Evolutionary conservation across 257 asterid species (phyloP).

Genomic region (Nicotiana knightiana): DNA sequence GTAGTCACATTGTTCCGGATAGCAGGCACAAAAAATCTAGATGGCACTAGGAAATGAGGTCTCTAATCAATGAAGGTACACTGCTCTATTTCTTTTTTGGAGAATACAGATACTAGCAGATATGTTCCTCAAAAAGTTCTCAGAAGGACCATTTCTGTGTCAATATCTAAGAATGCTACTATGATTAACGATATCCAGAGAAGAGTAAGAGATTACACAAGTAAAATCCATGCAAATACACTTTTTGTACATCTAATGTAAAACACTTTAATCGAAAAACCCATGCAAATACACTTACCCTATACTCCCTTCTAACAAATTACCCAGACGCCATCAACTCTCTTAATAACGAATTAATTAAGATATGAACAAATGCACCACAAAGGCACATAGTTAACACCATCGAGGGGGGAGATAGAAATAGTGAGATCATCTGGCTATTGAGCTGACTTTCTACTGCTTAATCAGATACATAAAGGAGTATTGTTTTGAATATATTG

Average conservation of each 20-base stretch:
- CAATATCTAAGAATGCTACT: not conserved
- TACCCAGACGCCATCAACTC: not conserved
- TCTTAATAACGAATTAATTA: not conserved
- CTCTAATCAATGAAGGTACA: not conserved
- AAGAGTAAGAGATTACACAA: not conserved
- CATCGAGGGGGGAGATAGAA: not conserved
- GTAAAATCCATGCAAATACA: not conserved
- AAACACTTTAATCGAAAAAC: not conserved
- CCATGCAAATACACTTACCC: not conserved
- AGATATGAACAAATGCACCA: not conserved
- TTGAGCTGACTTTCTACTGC: not conserved
- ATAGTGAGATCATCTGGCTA: not conserved
- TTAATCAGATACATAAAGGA: not conserved
- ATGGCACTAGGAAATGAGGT: not conserved
- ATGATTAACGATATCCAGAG: not conserved
- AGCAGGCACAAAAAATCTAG: not conserved
- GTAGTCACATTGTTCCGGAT: conserved; percentile 2
- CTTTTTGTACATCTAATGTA: not conserved
- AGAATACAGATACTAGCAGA: not conserved
- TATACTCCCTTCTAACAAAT: not conserved
- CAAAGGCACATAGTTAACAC: not conserved
- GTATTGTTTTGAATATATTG: not conserved
- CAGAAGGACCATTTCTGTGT: not conserved
- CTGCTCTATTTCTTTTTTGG: not conserved
- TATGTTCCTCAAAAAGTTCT: conserved; percentile 1